Percentiles rank a stretch among this genome's conserved stretches.
phyloP scores from a whole-genome alignment of 495 filamentous ascomycete species.

The Annulohypoxylon nitens region DNA sequence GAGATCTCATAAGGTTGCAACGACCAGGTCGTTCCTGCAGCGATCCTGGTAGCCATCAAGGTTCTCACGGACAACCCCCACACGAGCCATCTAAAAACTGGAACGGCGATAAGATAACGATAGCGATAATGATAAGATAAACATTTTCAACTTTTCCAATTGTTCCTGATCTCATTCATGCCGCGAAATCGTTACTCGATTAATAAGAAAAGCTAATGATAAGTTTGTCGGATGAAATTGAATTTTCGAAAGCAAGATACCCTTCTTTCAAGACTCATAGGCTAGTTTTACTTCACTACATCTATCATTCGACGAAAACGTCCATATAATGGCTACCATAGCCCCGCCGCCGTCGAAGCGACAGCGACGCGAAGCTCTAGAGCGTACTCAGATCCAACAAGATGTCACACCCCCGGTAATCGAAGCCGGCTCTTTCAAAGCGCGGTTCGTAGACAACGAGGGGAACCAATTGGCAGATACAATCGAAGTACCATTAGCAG shows the following conservation, averaged over 20 bases:
- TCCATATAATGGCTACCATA: slow-evolving; percentile 81
- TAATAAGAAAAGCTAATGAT: neutral
- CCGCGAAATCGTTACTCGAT: slow-evolving; percentile 31
- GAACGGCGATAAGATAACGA: slow-evolving; percentile 17
- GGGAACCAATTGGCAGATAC: slow-evolving; percentile 72
- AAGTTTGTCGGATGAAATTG: neutral
- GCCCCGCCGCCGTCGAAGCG: slow-evolving; percentile 92
- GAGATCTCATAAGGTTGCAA: neutral
- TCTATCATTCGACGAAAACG: neutral
- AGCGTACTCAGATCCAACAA: slow-evolving; percentile 80
- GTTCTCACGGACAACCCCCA: neutral
- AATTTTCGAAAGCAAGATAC: neutral
- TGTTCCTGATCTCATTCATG: slow-evolving; percentile 27
- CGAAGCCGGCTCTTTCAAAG: slow-evolving; percentile 81
- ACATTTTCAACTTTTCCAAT: slow-evolving; percentile 39
- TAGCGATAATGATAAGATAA: slow-evolving; percentile 38
- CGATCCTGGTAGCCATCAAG: slow-evolving; percentile 2
- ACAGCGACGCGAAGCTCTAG: slow-evolving; percentile 79
- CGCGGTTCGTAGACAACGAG: slow-evolving; percentile 89
- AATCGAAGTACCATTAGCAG: slow-evolving; percentile 84
- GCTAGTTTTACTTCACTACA: neutral
- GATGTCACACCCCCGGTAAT: slow-evolving; percentile 76
- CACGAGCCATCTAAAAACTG: neutral
- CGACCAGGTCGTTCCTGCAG: slow-evolving; percentile 1
- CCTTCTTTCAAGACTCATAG: neutral